Evolutionary conservation across 1,284 basidiomycete species (phyloP).

Genomic region (Cutaneotrichosporon cavernicola): DNA sequence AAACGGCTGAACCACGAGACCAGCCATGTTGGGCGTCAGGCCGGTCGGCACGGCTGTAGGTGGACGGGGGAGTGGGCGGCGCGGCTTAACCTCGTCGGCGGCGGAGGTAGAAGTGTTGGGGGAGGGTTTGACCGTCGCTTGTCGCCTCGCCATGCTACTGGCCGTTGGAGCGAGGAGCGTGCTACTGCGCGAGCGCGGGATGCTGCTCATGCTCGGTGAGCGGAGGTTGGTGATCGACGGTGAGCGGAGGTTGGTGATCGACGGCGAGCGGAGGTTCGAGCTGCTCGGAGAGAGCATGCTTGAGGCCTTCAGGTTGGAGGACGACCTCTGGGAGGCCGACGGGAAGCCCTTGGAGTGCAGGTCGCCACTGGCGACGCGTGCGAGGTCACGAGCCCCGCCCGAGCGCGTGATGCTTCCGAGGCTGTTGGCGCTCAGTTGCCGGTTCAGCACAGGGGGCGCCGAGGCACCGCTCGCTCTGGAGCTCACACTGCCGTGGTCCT

Average conservation of each 20-base stretch:
- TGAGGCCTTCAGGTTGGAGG: conserved; percentile 1
- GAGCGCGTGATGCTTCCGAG: conserved; percentile 9
- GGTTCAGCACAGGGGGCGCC: conserved; percentile 4
- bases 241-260: conserved; percentile 11
- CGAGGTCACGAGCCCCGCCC: conserved; percentile 3
- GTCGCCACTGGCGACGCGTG: conserved; percentile 10
- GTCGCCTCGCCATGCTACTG: conserved; percentile 45
- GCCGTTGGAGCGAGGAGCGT: conserved; percentile 44
- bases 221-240: conserved; percentile 6
- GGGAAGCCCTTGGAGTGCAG: conserved; percentile 1
- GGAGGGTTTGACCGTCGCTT: conserved; percentile 45
- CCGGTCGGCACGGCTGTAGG: conserved; percentile 2
- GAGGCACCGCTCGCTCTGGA: background rate
- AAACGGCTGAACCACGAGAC: conserved; percentile 27
- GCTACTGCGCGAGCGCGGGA: background rate
- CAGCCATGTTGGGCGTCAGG: background rate
- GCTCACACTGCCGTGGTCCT: background rate
- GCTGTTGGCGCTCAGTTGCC: background rate
- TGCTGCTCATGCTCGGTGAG: background rate
- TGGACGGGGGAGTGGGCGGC: conserved; percentile 17
- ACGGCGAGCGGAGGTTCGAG: background rate
- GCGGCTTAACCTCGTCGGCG: conserved; percentile 12
- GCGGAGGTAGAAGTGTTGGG: background rate
- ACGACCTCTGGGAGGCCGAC: background rate
- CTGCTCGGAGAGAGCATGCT: background rate